phyloP scores from a whole-genome alignment of 2,329 filamentous ascomycete genomes.

The Sclerotinia minor region DNA sequence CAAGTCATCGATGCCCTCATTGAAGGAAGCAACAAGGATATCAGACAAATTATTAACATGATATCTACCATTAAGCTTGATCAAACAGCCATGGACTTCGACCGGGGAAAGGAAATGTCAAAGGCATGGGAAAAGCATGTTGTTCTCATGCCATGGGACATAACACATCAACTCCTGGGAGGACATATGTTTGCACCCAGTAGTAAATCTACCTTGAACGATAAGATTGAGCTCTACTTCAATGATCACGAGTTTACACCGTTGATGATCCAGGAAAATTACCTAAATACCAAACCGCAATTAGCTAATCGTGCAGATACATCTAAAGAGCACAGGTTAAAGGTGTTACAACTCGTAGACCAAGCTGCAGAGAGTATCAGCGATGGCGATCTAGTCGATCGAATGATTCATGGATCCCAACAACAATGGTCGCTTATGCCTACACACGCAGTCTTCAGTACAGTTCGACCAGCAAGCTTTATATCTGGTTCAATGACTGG shows the following conservation, averaged over 20 bases:
- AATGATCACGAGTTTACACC: slow-evolving; percentile 98
- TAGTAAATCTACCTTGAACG: slow-evolving; percentile 86
- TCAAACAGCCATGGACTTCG: slow-evolving; percentile 74
- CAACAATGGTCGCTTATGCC: slow-evolving; percentile 99
- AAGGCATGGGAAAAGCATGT: slow-evolving; percentile 99
- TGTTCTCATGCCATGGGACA: slow-evolving; percentile 96
- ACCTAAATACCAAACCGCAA: slow-evolving; percentile 78
- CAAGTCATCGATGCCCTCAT: slow-evolving; percentile 90
- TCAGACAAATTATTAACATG: slow-evolving; percentile 99
- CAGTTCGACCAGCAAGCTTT: slow-evolving; percentile 87
- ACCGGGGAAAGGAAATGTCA: slow-evolving; percentile 88
- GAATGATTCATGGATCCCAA: slow-evolving; percentile 97
- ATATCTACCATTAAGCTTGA: slow-evolving; percentile 91
- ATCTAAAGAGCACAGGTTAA: slow-evolving; percentile 70
- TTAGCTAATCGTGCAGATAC: slow-evolving; percentile 47
- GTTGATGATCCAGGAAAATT: slow-evolving; percentile 98
- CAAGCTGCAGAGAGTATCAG: slow-evolving; percentile 94
- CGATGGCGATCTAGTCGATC: slow-evolving; percentile 91
- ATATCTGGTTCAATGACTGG: slow-evolving; percentile 74
- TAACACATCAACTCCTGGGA: slow-evolving; percentile 87
- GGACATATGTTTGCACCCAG: slow-evolving; percentile 81
- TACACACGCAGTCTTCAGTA: slow-evolving; percentile 91
- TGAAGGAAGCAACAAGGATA: slow-evolving; percentile 92
- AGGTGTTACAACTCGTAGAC: slow-evolving; percentile 82
- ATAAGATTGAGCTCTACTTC: slow-evolving; percentile 98